Evolutionary conservation across 176 grass and related monocot genomes (phyloP).

Genomic region (Lolium rigidum): DNA sequence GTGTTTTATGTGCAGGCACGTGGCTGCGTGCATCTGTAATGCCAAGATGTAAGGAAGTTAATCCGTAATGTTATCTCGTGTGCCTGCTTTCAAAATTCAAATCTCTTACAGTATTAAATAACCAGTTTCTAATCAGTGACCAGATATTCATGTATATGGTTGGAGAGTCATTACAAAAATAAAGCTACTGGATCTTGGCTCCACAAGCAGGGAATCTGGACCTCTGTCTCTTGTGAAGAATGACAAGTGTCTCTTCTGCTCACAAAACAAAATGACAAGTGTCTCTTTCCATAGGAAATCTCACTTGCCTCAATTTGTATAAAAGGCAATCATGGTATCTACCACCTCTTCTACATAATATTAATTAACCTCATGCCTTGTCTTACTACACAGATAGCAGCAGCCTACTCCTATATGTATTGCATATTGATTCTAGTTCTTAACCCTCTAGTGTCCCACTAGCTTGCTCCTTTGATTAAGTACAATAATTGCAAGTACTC

Average conservation of each 20-base stretch:
- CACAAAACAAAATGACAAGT: neutral
- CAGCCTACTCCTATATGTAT: neutral
- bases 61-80: constrained; percentile 16
- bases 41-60: neutral
- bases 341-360: neutral
- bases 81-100: neutral
- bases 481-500: neutral
- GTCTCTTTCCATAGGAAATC: constrained; percentile 36
- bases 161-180: neutral
- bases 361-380: neutral
- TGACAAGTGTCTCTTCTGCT: neutral
- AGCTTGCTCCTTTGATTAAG: neutral
- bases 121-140: neutral
- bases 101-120: neutral
- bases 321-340: neutral
- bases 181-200: constrained; percentile 28
- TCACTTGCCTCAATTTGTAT: constrained; percentile 8
- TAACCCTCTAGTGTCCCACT: neutral
- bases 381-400: neutral
- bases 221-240: constrained; percentile 15
- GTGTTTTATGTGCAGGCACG: constrained; percentile 2
- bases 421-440: neutral
- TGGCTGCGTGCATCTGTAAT: neutral
- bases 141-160: neutral
- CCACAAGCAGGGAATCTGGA: constrained; percentile 31